Conservation (phyloP, 1,284 basidiomycete species). For the Ustilago hordei region DNA sequence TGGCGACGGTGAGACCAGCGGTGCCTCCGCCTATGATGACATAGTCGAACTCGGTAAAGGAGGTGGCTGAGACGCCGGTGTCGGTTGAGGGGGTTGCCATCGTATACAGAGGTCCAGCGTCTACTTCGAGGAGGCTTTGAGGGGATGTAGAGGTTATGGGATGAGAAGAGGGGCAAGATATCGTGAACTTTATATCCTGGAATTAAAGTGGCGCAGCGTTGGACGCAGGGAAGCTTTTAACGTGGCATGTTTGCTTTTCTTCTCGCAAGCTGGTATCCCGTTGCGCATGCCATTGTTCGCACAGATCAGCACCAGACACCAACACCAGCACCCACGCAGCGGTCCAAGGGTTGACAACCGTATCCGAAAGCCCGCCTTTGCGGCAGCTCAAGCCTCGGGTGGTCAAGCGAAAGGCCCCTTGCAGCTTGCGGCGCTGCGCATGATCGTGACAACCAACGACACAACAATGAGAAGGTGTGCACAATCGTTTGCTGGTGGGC, state of each 20-base stretch:
- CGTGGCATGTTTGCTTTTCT: background rate
- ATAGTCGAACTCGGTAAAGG: constrained; percentile 59
- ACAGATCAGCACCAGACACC: background rate
- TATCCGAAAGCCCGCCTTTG: background rate
- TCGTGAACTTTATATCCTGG: background rate
- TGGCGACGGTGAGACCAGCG: constrained; percentile 56
- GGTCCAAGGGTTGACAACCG: background rate
- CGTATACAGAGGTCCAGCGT: background rate
- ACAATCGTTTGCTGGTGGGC: background rate
- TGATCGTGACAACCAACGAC: background rate
- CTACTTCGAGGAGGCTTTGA: background rate
- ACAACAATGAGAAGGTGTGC: background rate
- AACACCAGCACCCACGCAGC: no score
- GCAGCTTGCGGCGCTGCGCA: background rate
- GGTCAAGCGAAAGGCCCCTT: constrained; percentile 1
- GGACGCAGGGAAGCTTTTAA: background rate
- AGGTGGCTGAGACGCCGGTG: constrained; percentile 46
- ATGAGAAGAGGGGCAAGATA: background rate
- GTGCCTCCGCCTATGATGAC: constrained; percentile 57
- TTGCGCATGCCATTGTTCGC: background rate
- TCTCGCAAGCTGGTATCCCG: no score
- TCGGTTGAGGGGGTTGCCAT: constrained; percentile 35
- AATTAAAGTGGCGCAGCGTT: background rate
- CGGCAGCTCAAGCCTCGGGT: no score
- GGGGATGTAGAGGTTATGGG: background rate